A percentile compares a stretch with the other conserved stretches of the same genome.
Evolutionary conservation across 2,329 filamentous ascomycete genomes (phyloP).

Genomic region (Penicillium polonicum): DNA sequence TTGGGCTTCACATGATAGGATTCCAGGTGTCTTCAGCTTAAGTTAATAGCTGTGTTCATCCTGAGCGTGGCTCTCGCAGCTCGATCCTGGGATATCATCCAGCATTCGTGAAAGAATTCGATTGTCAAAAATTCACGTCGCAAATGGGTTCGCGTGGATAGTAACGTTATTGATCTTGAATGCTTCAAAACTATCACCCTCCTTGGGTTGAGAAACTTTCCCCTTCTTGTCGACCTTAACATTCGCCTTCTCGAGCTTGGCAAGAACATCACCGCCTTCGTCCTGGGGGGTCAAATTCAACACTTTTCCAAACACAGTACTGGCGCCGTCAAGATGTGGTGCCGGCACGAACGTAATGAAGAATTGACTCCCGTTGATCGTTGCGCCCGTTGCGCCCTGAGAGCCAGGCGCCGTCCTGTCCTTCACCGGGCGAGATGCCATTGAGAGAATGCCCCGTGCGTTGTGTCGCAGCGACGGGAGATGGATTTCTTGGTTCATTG

Average conservation of each 20-base stretch:
- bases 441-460: slow-evolving; percentile 57
- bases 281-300: slow-evolving; percentile 47
- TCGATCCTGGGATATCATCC: background rate
- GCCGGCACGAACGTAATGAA: slow-evolving; percentile 63
- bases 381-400: slow-evolving; percentile 38
- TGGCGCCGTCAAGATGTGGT: slow-evolving; percentile 64
- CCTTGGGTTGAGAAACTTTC: slow-evolving; percentile 50
- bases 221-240: slow-evolving; percentile 63
- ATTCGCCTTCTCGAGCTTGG: slow-evolving; percentile 59
- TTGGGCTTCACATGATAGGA: background rate
- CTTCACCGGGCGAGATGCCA: slow-evolving; percentile 55
- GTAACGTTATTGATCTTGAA: slow-evolving; percentile 57
- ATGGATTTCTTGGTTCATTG: slow-evolving; percentile 63
- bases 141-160: slow-evolving; percentile 65
- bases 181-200: slow-evolving; percentile 46
- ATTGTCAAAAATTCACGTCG: slow-evolving; percentile 43
- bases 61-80: background rate
- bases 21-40: background rate
- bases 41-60: slow-evolving; percentile 5
- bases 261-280: slow-evolving; percentile 46
- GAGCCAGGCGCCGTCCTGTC: slow-evolving; percentile 48
- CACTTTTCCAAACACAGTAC: slow-evolving; percentile 65
- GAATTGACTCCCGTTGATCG: slow-evolving; percentile 60
- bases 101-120: background rate
- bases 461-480: slow-evolving; percentile 58